These are phyloP conservation scores for Aspergillus sparsus DNA, from an alignment of 495 filamentous ascomycete genomes.

Conservation along the genomic window DNA sequence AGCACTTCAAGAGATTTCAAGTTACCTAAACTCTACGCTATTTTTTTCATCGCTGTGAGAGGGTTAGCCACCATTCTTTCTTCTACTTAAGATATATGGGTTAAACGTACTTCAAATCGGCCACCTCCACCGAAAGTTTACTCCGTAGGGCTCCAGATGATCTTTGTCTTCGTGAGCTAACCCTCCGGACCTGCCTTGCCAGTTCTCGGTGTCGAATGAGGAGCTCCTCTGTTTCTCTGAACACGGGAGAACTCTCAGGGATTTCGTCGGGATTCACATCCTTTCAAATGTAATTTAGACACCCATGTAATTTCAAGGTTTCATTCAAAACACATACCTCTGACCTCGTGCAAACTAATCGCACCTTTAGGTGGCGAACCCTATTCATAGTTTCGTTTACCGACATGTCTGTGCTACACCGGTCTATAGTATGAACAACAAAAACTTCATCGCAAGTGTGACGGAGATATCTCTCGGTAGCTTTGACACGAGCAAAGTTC, in stretches of 20 bases:
- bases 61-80: not conserved
- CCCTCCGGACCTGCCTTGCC: not conserved
- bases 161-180: not conserved
- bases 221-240: not conserved
- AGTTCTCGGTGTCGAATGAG: not conserved
- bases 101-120: not conserved
- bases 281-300: not conserved
- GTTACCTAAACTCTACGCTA: not conserved
- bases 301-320: not conserved
- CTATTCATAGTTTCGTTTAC: not conserved
- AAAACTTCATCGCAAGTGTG: not conserved
- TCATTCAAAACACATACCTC: not conserved
- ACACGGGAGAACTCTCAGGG: not conserved
- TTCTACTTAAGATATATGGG: not conserved
- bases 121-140: not conserved
- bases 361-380: not conserved
- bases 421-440: not conserved
- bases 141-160: not conserved
- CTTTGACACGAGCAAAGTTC: not conserved
- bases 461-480: not conserved
- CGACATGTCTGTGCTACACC: not conserved
- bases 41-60: not conserved
- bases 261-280: not conserved
- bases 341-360: constrained; percentile 1
- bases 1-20: no score